Evolutionary conservation across 345 rosid genomes (phyloP), one percentile per base, ranked within the genome.

Genomic region (Nasturtium officinale): DNA sequence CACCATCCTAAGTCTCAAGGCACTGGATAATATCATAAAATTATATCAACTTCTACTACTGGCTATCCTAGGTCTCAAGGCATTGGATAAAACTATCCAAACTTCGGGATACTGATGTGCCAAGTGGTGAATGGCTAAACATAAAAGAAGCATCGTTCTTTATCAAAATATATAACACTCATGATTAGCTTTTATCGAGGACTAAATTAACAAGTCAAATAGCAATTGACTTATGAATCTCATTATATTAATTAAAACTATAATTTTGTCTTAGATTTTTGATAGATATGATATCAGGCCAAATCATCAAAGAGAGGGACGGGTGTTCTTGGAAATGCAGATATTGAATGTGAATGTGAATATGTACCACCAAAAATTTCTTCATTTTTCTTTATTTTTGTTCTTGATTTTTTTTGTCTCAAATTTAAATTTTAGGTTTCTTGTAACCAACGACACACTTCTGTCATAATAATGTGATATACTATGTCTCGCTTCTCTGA

Each of bases 331-430:
- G 67, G 50, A 71, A 71, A 64, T 50, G 67, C 64, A 65, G 80
- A 71, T 76, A 77, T 38, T 63, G 80, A 77, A 15, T 60, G 76
- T 77, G n/a, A n/a, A n/a, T n/a, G n/a, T n/a, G 46, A 70, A 64
- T 70, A 55, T 70, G 47, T 56, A 57, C 76, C 80, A 77, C 76
- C 53, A 64, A 63, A 15, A 30, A 11, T 21, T 75, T 68, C 29
- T 20, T 6, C 35, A 5, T 57, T 40, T 51, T 30, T 43, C 13
- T 6, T 6, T 18, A 3, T 18, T 33, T 55, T 18, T 4, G 15
- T 68, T 29, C 7, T 57, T 38, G 20, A 46, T 26, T 20, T 70
- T 6, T 64, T 6, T 10, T 57, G 66, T n/a, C 55, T 57, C 48
- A 15, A 56, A 61, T 68, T 69, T 25, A 69, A 69, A 76, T 61